Conservation (phyloP, 352 stramenopile species). For the Phytophthora fragariaefolia region DNA sequence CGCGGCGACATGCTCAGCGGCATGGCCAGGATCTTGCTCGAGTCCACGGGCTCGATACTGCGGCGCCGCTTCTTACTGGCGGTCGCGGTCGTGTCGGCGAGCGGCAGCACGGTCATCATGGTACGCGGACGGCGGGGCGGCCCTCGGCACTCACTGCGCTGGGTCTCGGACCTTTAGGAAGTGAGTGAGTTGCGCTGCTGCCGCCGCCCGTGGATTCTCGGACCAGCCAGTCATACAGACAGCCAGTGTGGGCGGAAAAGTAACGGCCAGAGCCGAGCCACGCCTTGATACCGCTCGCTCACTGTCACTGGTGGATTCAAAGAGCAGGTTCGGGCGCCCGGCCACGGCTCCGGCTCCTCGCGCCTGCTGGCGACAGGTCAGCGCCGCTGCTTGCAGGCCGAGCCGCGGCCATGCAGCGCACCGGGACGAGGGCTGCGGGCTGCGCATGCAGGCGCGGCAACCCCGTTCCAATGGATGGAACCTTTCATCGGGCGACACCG, state of each 20-base stretch:
- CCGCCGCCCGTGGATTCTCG: conserved; percentile 32
- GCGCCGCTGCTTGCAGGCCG: no score
- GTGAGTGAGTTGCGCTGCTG: conserved; percentile 21
- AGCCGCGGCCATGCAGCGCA: not conserved
- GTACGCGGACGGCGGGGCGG: conserved; percentile 1
- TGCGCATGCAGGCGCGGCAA: not conserved
- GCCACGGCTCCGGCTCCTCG: conserved; percentile 27
- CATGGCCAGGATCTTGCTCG: conserved; percentile 62
- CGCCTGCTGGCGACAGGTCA: conserved; percentile 2
- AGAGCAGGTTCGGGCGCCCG: conserved; percentile 33
- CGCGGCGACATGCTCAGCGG: conserved; percentile 47
- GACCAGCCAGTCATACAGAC: conserved; percentile 40
- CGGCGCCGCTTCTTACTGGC: conserved; percentile 71
- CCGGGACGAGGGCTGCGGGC: not conserved
- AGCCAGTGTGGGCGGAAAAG: conserved; percentile 26
- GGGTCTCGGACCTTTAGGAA: conserved; percentile 38
- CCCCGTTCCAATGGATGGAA: no score
- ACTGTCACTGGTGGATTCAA: conserved; percentile 36
- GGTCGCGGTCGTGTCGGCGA: conserved; percentile 29
- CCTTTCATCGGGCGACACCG: no score
- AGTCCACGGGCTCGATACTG: conserved; percentile 67
- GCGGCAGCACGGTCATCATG: conserved; percentile 59
- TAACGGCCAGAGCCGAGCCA: conserved; percentile 35
- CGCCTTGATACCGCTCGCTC: conserved; percentile 26
- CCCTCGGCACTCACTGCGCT: no score